phyloP scores from a whole-genome alignment of 1,284 basidiomycete species.

The Schizopora paradoxa region DNA sequence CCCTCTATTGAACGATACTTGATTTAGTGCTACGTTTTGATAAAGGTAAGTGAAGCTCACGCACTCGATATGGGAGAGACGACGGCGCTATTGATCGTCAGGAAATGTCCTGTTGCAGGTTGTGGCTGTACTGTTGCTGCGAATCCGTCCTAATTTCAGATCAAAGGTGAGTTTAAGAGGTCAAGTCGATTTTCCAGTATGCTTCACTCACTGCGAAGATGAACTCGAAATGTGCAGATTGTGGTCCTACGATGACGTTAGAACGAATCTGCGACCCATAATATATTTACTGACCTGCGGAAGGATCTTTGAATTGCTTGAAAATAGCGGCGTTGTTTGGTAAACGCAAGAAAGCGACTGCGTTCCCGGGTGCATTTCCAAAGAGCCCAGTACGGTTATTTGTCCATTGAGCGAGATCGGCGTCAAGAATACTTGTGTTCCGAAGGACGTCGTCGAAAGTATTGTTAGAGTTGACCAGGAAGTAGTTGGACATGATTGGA shows the following conservation, averaged over 20 bases:
- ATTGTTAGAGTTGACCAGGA: constrained; percentile 18
- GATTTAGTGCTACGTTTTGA: background rate
- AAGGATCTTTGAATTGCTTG: constrained; percentile 19
- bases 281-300: constrained; percentile 15
- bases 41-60: constrained; percentile 6
- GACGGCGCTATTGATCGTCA: constrained; percentile 17
- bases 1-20: constrained; percentile 19
- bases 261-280: background rate
- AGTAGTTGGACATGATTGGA: constrained; percentile 21
- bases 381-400: constrained; percentile 18
- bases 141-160: background rate
- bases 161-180: constrained; percentile 2
- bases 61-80: constrained; percentile 22
- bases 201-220: constrained; percentile 22
- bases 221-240: constrained; percentile 24
- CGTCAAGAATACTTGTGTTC: constrained; percentile 17
- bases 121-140: background rate
- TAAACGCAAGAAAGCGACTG: constrained; percentile 20
- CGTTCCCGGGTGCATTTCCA: constrained; percentile 18
- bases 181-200: constrained; percentile 3
- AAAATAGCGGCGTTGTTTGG: constrained; percentile 18
- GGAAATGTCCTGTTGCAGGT: constrained; percentile 19
- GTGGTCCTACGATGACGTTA: constrained; percentile 14
- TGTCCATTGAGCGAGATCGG: constrained; percentile 21
- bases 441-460: constrained; percentile 21